Conservation (phyloP, 2,329 filamentous ascomycete genomes). For the Fusarium coffeatum region DNA sequence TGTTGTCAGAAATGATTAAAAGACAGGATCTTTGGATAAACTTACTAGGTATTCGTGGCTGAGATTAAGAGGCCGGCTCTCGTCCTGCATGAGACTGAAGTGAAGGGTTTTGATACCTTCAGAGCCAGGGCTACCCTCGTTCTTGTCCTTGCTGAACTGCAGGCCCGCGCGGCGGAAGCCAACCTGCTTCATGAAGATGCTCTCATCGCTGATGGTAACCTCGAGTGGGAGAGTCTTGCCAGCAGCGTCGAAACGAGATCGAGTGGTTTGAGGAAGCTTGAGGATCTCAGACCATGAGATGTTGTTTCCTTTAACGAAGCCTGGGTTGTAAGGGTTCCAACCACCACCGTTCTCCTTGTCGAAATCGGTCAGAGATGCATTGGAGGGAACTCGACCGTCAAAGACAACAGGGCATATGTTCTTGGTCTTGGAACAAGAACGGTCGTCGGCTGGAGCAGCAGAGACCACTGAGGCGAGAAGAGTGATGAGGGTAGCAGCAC, state of each 20-base stretch:
- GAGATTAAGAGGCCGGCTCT: constrained; percentile 63
- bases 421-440: constrained; percentile 2
- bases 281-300: constrained; percentile 64
- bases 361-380: constrained; percentile 54
- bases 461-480: constrained; percentile 33
- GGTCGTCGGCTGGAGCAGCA: constrained; percentile 26
- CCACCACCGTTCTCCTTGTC: constrained; percentile 53
- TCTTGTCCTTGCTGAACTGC: constrained; percentile 38
- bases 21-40: rapidly evolving
- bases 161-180: constrained; percentile 67
- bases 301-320: constrained; percentile 65
- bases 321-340: constrained; percentile 60
- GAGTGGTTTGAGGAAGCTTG: constrained; percentile 55
- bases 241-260: constrained; percentile 55
- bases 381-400: constrained; percentile 59
- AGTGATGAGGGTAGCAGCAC: constrained; percentile 25
- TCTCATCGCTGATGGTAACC: constrained; percentile 67
- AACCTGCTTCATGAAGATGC: constrained; percentile 69
- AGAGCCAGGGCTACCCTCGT: constrained; percentile 63
- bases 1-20: not conserved
- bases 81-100: constrained; percentile 68
- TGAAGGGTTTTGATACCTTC: constrained; percentile 70
- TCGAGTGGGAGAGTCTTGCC: constrained; percentile 59
- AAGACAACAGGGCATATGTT: constrained; percentile 53
- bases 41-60: constrained; percentile 70